Percentiles rank a stretch among this genome's conserved stretches.
Evolutionary conservation across 176 grass and related monocot species (phyloP).

Genomic region (Musa beccarii): DNA sequence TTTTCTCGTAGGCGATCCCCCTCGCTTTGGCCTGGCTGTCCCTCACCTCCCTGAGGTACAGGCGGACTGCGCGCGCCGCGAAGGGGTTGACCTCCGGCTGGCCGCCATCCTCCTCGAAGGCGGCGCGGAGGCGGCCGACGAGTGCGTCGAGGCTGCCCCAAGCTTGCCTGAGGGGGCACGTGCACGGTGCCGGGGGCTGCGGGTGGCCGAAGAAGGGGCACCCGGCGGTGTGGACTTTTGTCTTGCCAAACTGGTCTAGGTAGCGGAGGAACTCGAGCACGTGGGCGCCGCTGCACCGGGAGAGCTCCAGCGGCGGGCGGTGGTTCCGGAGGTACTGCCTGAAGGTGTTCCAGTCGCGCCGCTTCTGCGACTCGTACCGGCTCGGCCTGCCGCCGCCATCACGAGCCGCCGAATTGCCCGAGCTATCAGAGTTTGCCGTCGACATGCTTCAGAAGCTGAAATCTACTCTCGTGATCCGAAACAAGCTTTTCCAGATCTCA

Average conservation of each 20-base stretch:
- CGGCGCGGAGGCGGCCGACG: slow-evolving; percentile 3
- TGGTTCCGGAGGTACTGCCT: slow-evolving; percentile 74
- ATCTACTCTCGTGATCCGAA: too few species aligned
- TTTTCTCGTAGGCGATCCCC: slow-evolving; percentile 12
- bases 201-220: slow-evolving; percentile 78
- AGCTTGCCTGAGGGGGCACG: slow-evolving; percentile 6
- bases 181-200: background rate
- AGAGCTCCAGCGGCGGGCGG: slow-evolving; percentile 56
- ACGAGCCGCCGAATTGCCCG: background rate
- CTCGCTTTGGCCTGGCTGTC: slow-evolving; percentile 8
- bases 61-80: background rate
- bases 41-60: slow-evolving; percentile 3
- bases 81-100: slow-evolving; percentile 4
- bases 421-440: slow-evolving; percentile 24
- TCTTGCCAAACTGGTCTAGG: slow-evolving; percentile 83
- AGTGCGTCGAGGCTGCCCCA: slow-evolving; percentile 13
- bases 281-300: slow-evolving; percentile 70
- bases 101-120: slow-evolving; percentile 9
- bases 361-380: slow-evolving; percentile 25
- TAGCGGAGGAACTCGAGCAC: slow-evolving; percentile 72
- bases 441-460: slow-evolving; percentile 22
- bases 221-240: slow-evolving; percentile 41
- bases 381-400: slow-evolving; percentile 23
- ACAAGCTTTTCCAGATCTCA: background rate
- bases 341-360: slow-evolving; percentile 24